Base-by-base conservation (phyloP, 2,329 filamentous ascomycete genomes). In the Curvularia spicifera region DNA sequence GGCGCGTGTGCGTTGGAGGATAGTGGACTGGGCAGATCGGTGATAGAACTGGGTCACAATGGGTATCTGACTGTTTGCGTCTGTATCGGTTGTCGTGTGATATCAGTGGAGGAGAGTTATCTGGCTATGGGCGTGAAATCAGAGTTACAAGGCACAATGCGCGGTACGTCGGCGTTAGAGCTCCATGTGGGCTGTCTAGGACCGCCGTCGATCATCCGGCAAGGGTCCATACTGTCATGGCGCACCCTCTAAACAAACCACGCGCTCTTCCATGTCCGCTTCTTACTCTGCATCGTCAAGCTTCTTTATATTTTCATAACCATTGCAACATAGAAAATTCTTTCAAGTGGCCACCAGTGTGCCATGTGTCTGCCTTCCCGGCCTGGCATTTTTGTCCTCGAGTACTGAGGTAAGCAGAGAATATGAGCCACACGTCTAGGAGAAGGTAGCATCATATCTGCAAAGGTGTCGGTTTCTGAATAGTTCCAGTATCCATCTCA, bases 171-270 rank as follows among this genome's bases (percentile, higher is more conserved):
- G 53, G 53, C 33, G 42, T 51, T 59, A 24, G 22, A 51, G 48
- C 39, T 42, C 42, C 33, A 56, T 37, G 53, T 53, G 42, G 33
- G 54, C 29, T 53, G 40, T 47, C 31, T 28, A 29, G 54, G 56
- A 54, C 51, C 57, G 57, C 60, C 43, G 60, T 56, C 54, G 57
- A 63, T 60, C 54, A 31, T 40, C 33, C 33, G 51, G 42, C 57
- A 54, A 60, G 60, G 60, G 57, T 63, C 48, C 51, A 57, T 50
- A 43, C 53, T 52, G 53, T 53, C 48, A 53, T 63, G 54, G 53
- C 56, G 51, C 35, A 18, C 20, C 22, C 20, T 50, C 6, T 20
- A 3, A 39, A 28, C 15, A 3, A 39, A 18, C 15, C n/a, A 12
- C n/a, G 18, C 3, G n/a, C 18, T 18, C 44, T 33, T 46, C 22